Evolutionary conservation across 805 yeast species (phyloP), one percentile per base, ranked within the genome.

Genomic region (Clavispora vitiphila): DNA sequence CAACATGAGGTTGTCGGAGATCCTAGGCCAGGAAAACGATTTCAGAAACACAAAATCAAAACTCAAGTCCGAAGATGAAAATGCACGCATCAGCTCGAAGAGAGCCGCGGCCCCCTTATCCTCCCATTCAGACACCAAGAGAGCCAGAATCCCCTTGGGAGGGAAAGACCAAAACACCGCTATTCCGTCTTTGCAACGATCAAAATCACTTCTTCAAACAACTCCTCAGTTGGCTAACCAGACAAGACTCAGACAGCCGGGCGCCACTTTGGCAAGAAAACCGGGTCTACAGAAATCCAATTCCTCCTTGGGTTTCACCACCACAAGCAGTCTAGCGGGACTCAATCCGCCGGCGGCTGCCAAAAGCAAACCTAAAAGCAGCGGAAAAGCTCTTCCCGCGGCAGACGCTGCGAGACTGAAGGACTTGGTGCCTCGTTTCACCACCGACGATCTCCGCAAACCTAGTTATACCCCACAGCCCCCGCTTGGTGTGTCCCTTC

Each of bases 121-220:
- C 20, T 18, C 15, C 21, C 35, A 22, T 29, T 35, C 34, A 8
- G 45, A 44, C 10, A 21, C 8, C 22, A 54, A 49, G 25, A 50
- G 74, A 40, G 53, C 59, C 8, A 38, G 52, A 31, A 48, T 51
- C 14, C 74, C 74, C 3, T 57, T 68, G 37, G 69, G 71, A 4
- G 73, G 73, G 2, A 69, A 69, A 43, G 65, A 63, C 49, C 63
- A 56, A 30, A 69, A 69, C 49, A 47, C 46, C 29, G 47, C 47
- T 15, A 32, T 56, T 21, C 61, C 64, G 7, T 43, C 56, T 1
- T 55, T 69, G 41, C 62, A 50, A 34, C 56, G 70, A 38, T 62
- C 71, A 4, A 59, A 62, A 34, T 50, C 65, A 7, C 42, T 55
- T 21, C 27, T 42, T 19, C 15, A 41, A 18, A 23, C 39, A 32